Conservation (phyloP, 169 alveolate species). For the Plasmodium vivax region DNA sequence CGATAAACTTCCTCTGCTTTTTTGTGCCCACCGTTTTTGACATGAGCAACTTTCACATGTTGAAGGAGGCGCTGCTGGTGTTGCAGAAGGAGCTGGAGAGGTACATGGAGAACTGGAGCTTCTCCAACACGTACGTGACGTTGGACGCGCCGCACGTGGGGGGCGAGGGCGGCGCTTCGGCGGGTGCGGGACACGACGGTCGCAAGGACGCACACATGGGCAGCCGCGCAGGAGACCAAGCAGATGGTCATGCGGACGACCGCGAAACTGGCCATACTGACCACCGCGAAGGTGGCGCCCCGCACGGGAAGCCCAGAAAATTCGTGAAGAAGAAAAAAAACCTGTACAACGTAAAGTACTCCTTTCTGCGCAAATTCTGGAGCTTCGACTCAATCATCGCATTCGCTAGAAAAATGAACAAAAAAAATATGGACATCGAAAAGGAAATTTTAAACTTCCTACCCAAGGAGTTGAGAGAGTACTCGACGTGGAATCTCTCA, state of each 20-base stretch:
- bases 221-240: neutral
- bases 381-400: neutral
- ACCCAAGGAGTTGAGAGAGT: slow-evolving; percentile 66
- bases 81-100: slow-evolving; percentile 16
- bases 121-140: slow-evolving; percentile 43
- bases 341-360: slow-evolving; percentile 23
- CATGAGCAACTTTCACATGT: slow-evolving; percentile 28
- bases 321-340: slow-evolving; percentile 34
- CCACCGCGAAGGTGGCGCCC: neutral
- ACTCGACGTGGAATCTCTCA: slow-evolving; percentile 65
- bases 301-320: neutral
- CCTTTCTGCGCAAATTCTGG: slow-evolving; percentile 20
- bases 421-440: neutral
- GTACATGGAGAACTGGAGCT: slow-evolving; percentile 61
- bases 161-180: neutral
- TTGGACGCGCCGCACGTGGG: neutral
- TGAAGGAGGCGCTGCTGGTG: slow-evolving; percentile 51
- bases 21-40: slow-evolving; percentile 63
- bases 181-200: neutral
- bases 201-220: neutral
- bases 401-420: neutral
- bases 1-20: slow-evolving; percentile 63
- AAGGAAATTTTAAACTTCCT: slow-evolving; percentile 23
- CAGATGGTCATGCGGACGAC: neutral
- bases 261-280: neutral